Base-by-base conservation (phyloP, 208 protist genomes). In the Acanthamoeba lenticulata region DNA sequence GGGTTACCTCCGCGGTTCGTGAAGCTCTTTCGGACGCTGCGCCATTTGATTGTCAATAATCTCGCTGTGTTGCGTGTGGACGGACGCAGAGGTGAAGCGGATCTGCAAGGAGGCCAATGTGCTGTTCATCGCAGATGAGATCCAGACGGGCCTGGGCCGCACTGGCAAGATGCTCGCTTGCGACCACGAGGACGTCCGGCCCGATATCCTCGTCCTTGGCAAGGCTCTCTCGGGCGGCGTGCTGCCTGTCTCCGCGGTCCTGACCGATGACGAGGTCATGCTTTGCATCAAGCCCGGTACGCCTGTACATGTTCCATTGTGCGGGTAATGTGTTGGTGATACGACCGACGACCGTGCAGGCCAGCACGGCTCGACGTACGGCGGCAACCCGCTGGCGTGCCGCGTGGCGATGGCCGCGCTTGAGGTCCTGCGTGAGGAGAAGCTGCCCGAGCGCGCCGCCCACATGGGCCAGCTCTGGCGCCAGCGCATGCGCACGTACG, bases 221-320 rank as follows among this genome's bases (percentile, higher is more conserved):
- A 99, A 99, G 94, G 98, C 98, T 6, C 95, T 99, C 19, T 97
- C 95, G 67, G 98, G 98, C 62, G 98, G 98, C 42, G 69, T 99
- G 32, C 95, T 97, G 27, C 98, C 98, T 57, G 95, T 99, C 32
- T 97, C 95, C 27, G 96, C 95, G 24, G 98, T 99, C 5, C 93
- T 99, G 7, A 94, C 96, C 29, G 89, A 96, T 77, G 94, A 98
- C 36, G 96, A 98, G 19, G 93, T 99, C n/a, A 98, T 99, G 97
- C 45, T 96, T 36, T 94, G 38, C 67, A 97, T 99, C 95, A 96
- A 95, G 34, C 95, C 95, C 36, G 96, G 96, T 57, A 92, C 95
- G 60, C 1, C 47, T 11, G 29, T 32, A 7, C 0, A 13, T 15
- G 7, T 74, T 67, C 57, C 67, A 32, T 79, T 38, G 32, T 79